phyloP scores from a whole-genome alignment of 2,329 filamentous ascomycete genomes.

The Periconia sp. region DNA sequence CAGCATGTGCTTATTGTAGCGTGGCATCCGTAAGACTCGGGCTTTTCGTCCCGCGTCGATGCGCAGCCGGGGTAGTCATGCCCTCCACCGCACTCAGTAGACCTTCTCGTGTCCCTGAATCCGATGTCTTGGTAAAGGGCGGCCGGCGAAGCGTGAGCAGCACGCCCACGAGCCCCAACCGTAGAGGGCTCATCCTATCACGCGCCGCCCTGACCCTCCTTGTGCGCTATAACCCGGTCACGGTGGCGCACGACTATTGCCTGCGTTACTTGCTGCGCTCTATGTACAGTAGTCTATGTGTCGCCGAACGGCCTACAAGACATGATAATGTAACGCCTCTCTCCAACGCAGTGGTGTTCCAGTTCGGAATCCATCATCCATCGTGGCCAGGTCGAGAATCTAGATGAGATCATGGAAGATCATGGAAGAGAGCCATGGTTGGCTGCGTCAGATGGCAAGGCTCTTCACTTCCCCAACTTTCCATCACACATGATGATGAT shows the following conservation, averaged over 20 bases:
- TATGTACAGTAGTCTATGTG: neutral
- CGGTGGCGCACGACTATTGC: conserved; percentile 25
- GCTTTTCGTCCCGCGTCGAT: conserved; percentile 24
- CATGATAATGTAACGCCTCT: conserved; percentile 23
- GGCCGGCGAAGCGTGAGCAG: conserved; percentile 27
- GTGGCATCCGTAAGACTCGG: conserved; percentile 24
- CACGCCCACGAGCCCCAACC: conserved; percentile 14
- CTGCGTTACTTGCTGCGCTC: conserved; percentile 26
- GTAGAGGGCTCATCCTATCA: conserved; percentile 1
- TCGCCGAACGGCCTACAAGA: conserved; percentile 7
- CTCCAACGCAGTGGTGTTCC: conserved; percentile 11
- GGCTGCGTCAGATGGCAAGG: neutral
- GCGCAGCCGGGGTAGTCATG: conserved; percentile 17
- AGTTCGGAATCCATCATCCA: conserved; percentile 9
- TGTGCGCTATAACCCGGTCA: conserved; percentile 24
- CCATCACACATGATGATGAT: conserved; percentile 16
- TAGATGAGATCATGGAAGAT: neutral
- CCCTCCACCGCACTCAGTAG: conserved; percentile 4
- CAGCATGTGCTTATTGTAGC: neutral
- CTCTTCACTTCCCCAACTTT: neutral
- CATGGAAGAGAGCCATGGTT: neutral
- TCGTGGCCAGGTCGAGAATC: conserved; percentile 5
- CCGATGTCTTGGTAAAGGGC: conserved; percentile 39
- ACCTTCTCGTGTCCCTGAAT: conserved; percentile 31
- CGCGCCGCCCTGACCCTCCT: conserved; percentile 6